Conservation (phyloP, 257 asterid genomes). For the Solanum paucissectum region DNA sequence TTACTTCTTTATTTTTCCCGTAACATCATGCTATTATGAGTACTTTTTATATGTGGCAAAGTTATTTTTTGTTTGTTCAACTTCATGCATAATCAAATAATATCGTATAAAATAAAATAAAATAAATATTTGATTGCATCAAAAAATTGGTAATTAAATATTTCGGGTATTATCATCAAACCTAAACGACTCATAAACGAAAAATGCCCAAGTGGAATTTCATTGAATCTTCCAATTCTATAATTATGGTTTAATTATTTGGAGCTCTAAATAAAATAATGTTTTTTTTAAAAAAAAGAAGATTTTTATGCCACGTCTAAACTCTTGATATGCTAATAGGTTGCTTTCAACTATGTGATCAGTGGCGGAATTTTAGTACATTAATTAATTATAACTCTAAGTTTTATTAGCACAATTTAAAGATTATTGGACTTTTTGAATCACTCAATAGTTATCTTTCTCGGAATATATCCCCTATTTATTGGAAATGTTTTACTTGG, state of each 20-base stretch:
- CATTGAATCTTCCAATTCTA: neutral
- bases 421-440: neutral
- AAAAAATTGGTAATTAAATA: too few relatives aligned
- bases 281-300: accelerated
- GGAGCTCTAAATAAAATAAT: neutral
- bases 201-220: neutral
- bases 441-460: neutral
- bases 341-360: neutral
- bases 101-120: neutral
- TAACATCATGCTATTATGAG: neutral
- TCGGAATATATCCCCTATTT: neutral
- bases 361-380: neutral
- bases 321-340: neutral
- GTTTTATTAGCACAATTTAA: neutral
- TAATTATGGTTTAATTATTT: neutral
- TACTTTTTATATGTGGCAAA: neutral
- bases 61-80: neutral
- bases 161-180: neutral
- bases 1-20: neutral
- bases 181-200: neutral
- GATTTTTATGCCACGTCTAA: neutral
- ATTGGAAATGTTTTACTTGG: neutral
- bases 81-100: neutral
- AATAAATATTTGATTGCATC: neutral
- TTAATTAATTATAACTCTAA: neutral